Base-by-base conservation (phyloP, 2,329 filamentous ascomycete genomes). In the Fusarium begoniae region DNA sequence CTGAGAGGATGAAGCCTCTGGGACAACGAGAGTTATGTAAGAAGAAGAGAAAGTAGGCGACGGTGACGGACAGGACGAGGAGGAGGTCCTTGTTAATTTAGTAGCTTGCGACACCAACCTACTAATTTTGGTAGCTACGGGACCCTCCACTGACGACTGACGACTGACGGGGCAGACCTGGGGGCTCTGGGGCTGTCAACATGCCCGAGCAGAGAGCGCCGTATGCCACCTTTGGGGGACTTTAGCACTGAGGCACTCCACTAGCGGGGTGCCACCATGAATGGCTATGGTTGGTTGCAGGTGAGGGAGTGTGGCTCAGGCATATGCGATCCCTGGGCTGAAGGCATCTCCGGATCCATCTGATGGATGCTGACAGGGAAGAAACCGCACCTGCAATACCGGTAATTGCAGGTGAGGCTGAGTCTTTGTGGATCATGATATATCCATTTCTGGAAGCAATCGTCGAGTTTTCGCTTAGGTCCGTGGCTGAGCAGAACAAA, bases 11-110 rank as follows among this genome's bases (percentile, higher is more conserved):
- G 28, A 74, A 56, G 59, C 71, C 71, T 65, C 70, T 44, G 59
- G 53, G 57, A 62, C 51, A 68, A 35, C 41, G 55, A 73, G 54
- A 54, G 56, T 60, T 73, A 57, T 64, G 55, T 66, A 69, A 62
- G 63, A 66, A 62, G 63, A 62, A 56, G 67, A 55, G 48, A 60
- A 51, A 61, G 63, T 50, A 63, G 54, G 32, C 55, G 54, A 58
- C 28, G 45, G 48, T 60, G 45, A 53, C 44, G 43, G 71, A 56
- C 47, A 37, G 71, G 59, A 59, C 38, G 48, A 45, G 43, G 44
- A 45, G 54, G 71, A 63, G 72, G 67, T 69, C 72, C 72, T 72
- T 62, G 67, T 69, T 68, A 68, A 74, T 74, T 37, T 37, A 37
- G 15, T 74, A 68, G 71, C 72, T 74, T 72, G 72, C 72, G 71